phyloP scores from a whole-genome alignment of 495 filamentous ascomycete species.

The Chaetomium fimeti region DNA sequence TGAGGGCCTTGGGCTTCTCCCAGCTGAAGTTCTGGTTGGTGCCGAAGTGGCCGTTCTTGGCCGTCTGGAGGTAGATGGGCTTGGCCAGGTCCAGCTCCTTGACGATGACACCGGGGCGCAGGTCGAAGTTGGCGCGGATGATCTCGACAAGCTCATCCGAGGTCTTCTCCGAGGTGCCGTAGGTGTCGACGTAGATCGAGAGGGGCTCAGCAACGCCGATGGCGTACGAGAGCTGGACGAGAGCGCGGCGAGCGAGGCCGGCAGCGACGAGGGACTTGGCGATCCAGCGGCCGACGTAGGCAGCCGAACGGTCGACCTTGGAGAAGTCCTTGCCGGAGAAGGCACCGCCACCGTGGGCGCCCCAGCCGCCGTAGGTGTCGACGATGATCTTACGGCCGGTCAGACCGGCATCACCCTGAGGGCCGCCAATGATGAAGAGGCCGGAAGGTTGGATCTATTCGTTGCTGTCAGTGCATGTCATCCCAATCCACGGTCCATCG shows the following conservation, averaged over 20 bases:
- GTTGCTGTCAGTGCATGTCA: constrained; percentile 30
- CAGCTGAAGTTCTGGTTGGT: constrained; percentile 96
- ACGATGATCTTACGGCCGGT: constrained; percentile 99
- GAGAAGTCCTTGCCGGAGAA: constrained; percentile 99
- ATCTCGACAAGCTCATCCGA: constrained; percentile 86
- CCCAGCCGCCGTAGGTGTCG: constrained; percentile 99
- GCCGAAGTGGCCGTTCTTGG: constrained; percentile 97
- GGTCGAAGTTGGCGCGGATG: constrained; percentile 92
- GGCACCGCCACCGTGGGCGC: constrained; percentile 98
- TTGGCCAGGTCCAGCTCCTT: constrained; percentile 91
- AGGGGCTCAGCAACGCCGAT: constrained; percentile 98
- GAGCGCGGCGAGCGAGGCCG: constrained; percentile 81
- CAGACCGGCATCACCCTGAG: constrained; percentile 97
- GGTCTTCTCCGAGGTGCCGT: constrained; percentile 72
- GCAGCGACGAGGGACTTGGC: constrained; percentile 94
- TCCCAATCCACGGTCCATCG: background rate
- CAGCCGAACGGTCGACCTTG: constrained; percentile 98
- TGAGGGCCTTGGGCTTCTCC: constrained; percentile 96
- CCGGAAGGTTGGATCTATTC: constrained; percentile 89
- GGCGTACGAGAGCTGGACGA: constrained; percentile 98
- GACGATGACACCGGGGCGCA: constrained; percentile 96
- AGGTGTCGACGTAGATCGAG: constrained; percentile 82
- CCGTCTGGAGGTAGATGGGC: constrained; percentile 97
- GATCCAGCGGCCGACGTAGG: constrained; percentile 96
- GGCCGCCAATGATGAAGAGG: constrained; percentile 97